These are phyloP conservation scores for Austroboletus novae-zelandiae DNA, from an alignment of 1,284 basidiomycete species.

Conservation along the genomic window DNA sequence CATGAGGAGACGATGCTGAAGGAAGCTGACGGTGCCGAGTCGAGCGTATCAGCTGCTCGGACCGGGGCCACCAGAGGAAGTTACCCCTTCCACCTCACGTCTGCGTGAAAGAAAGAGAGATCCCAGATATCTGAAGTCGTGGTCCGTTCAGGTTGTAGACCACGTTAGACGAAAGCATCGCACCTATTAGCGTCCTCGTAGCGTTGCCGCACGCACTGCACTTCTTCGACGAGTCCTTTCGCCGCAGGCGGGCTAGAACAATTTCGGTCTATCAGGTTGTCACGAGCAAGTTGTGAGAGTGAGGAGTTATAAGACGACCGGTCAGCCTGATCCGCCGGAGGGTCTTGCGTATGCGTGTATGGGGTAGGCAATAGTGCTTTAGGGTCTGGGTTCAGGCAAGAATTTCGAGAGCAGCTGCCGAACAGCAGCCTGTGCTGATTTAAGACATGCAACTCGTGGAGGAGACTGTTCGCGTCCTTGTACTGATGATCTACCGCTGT, in stretches of 20 bases:
- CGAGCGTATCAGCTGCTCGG: slow-evolving; percentile 2
- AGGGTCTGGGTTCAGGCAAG: neutral
- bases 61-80: neutral
- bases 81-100: slow-evolving; percentile 38
- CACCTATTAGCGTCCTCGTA: slow-evolving; percentile 69
- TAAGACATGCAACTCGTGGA: slow-evolving; percentile 66
- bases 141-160: slow-evolving; percentile 5
- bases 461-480: slow-evolving; percentile 55
- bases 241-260: neutral
- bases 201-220: slow-evolving; percentile 47
- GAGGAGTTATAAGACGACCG: slow-evolving; percentile 2
- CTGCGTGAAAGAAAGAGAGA: slow-evolving; percentile 61
- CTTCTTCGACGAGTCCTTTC: slow-evolving; percentile 32
- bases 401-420: slow-evolving; percentile 22
- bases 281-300: neutral
- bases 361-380: neutral
- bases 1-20: neutral
- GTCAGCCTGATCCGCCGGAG: slow-evolving; percentile 2
- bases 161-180: slow-evolving; percentile 9
- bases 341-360: neutral
- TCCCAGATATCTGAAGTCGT: slow-evolving; percentile 44
- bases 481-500: slow-evolving; percentile 40
- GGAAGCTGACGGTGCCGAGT: neutral
- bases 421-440: slow-evolving; percentile 59
- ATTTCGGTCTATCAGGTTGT: neutral